Evolutionary conservation across 2,329 filamentous ascomycete species (phyloP), one percentile per base, ranked within the genome.

Genomic region (Botryosphaeria dothidea): DNA sequence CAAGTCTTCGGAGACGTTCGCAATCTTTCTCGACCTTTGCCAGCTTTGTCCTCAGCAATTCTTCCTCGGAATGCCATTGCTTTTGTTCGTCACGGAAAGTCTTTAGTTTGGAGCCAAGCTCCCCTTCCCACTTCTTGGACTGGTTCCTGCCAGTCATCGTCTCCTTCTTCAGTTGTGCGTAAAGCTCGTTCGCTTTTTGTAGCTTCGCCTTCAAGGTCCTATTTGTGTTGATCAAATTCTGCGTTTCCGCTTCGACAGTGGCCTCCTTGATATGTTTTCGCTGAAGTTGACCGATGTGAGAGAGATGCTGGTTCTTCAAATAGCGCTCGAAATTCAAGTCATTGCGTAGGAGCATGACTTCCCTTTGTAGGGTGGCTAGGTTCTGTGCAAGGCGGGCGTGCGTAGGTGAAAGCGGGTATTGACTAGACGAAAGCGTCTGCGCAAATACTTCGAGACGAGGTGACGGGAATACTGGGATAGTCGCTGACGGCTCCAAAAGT

Each of bases 251-350:
- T 73, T 94, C 92, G 0, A 87, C 90, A 1, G 91, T 90, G 7
- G 90, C 90, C 74, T 93, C 90, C 68, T 86, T 86, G 68, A 94
- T 87, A 66, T 92, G 89, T 67, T 88, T 88, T 15, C 90, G 84
- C 69, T 91, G 89, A 46, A 95, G 79, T 71, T 92, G 90, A 0
- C 91, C 91, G 72, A 95, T 93, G 66, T 94, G 91, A 1, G 89
- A 86, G 69, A 93, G 86, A 74, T 94, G 92, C 71, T 95, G 92
- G 68, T 92, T 87, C 73, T 93, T 94, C 71, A 94, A 84, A 75
- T 92, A 94, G 27, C 90, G 85, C 75, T 95, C 92, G 71, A 94
- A 95, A 68, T 90, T 91, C 48, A 95, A 81, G 70, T 95, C 91
- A 67, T 93, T 95, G 49, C 90, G 88, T 11, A 95, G 77, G 2